phyloP scores from a whole-genome alignment of 2,329 filamentous ascomycete species.

The Sphaceloma murrayae region DNA sequence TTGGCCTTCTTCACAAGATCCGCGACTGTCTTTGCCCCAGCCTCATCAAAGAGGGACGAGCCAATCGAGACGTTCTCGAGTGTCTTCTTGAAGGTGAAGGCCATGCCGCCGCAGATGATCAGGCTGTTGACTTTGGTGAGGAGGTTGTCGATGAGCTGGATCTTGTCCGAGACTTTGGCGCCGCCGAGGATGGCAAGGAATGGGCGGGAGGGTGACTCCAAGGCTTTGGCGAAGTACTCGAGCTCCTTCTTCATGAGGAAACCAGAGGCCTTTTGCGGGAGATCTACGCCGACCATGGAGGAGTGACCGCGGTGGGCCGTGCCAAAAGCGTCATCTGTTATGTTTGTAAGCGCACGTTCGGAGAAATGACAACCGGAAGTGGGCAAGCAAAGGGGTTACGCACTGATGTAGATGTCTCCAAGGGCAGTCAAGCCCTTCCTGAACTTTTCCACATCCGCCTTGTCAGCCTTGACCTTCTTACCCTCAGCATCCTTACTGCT shows the following conservation, averaged over 20 bases:
- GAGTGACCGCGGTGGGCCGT: conserved; percentile 97
- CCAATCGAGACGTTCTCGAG: conserved; percentile 84
- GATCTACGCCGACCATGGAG: conserved; percentile 95
- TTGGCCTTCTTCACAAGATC: conserved; percentile 90
- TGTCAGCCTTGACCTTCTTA: conserved; percentile 97
- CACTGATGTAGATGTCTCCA: conserved; percentile 93
- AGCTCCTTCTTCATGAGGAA: conserved; percentile 99
- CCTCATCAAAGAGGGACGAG: conserved; percentile 84
- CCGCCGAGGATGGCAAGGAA: conserved; percentile 98
- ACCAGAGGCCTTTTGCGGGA: conserved; percentile 92
- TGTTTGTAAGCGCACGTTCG: conserved; percentile 4
- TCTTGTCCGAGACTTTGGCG: conserved; percentile 99
- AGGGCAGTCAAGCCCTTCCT: conserved; percentile 88
- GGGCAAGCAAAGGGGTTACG: conserved; percentile 38
- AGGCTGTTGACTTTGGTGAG: conserved; percentile 96
- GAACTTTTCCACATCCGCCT: conserved; percentile 85
- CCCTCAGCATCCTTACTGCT: conserved; percentile 87
- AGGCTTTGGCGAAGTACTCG: conserved; percentile 96
- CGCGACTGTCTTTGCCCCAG: conserved; percentile 81
- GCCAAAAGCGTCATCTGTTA: conserved; percentile 86
- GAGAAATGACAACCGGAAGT: too few relatives aligned
- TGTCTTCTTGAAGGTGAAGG: conserved; percentile 99
- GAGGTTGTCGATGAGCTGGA: conserved; percentile 97
- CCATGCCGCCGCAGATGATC: conserved; percentile 95
- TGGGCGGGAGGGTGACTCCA: conserved; percentile 84